Evolutionary conservation across 345 rosid species (phyloP).

Genomic region (sweet orange (Citrus sinensis)): DNA sequence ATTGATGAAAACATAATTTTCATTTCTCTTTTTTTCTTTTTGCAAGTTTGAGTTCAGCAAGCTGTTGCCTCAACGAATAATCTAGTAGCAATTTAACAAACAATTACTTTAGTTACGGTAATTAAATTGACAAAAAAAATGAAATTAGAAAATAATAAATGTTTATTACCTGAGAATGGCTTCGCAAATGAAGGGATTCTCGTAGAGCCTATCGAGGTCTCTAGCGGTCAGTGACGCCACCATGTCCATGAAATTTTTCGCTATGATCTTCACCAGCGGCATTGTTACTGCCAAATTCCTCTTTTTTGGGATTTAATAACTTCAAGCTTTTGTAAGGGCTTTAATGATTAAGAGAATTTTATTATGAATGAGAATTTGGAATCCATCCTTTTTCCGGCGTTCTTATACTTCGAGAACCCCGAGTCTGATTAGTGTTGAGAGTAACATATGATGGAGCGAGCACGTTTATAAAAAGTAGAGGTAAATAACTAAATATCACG

Average conservation of each 20-base stretch:
- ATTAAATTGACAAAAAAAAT: neutral
- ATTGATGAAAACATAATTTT: neutral
- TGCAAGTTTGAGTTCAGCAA: neutral
- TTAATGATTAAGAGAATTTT: neutral
- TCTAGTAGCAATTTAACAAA: neutral
- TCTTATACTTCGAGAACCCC: neutral
- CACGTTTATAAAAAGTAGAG: neutral
- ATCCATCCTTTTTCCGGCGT: neutral
- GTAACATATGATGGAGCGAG: neutral
- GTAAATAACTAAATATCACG: neutral
- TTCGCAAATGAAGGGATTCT: slow-evolving; percentile 81
- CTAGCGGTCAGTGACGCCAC: slow-evolving; percentile 85
- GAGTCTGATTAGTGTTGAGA: neutral
- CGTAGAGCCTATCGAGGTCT: slow-evolving; percentile 78
- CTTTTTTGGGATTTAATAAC: neutral
- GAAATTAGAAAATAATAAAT: neutral
- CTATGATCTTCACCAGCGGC: slow-evolving; percentile 88
- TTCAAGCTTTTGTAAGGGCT: neutral
- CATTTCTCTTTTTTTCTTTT: neutral
- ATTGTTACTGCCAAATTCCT: slow-evolving; percentile 26
- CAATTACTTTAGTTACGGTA: neutral
- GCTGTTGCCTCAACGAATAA: neutral
- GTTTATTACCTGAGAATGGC: slow-evolving; percentile 82
- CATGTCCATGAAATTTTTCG: slow-evolving; percentile 97
- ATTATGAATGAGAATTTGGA: neutral